Evolutionary conservation across 345 rosid species (phyloP), one percentile per base, ranked within the genome.

Genomic region (Syzygium jambos): DNA sequence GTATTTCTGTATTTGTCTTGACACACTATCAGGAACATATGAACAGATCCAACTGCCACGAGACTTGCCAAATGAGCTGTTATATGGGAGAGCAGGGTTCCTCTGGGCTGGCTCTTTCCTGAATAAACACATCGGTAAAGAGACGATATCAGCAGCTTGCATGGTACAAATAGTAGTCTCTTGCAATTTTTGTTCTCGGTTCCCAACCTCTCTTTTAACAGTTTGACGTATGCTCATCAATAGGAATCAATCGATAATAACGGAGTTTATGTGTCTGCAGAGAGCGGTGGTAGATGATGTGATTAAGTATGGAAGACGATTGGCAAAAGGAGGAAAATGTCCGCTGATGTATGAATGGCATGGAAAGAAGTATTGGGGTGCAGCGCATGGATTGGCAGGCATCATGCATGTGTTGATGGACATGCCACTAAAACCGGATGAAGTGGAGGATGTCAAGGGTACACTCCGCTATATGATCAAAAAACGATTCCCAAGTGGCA

Each of bases 281-380:
- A 90, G 94, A 90, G 91, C 90, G 57, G 88, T 93, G 90, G 92
- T 91, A 3, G 92, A 93, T 85, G 95, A 93, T 85, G 89, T 92
- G n/a, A 92, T 95, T 14, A 88, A 89, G 90, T 86, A 91, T 30
- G 98, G 96, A 53, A 93, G 95, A 83, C 89, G 43, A 86, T 77
- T 93, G 85, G 89, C 92, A 23, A 90, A 52, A 73, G 88, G 88
- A 55, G 95, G 91, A 59, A 90, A 88, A 90, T 94, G 94, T 78
- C 94, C 95, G 4, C 87, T 95, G 89, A 94, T 94, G 98, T 93
- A 91, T 90, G 96, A 95, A 90, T 95, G 96, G 98, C 95, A 95
- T 87, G 95, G 98, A 22, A 93, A 91, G 88, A 94, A 89, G 91
- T 95, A 94, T 52, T 93, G 95, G 95, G 96, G 98, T 49, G 95